Evolutionary conservation across 495 filamentous ascomycete genomes (phyloP).

Genomic region (Penicillium canariense): DNA sequence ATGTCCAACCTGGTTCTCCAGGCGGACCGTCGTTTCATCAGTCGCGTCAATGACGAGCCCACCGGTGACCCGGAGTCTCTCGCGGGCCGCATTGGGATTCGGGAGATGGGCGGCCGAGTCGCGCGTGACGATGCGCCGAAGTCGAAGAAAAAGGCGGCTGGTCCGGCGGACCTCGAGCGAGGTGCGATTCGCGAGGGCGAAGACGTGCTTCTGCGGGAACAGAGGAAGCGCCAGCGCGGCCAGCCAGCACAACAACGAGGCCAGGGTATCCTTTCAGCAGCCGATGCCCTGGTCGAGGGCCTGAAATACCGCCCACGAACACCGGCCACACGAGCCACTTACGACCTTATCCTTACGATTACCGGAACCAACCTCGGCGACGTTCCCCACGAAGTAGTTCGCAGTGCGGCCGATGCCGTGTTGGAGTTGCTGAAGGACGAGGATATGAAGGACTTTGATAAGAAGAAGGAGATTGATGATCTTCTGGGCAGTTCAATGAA

Average conservation of each 20-base stretch:
- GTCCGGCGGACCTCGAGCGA: conserved; percentile 66
- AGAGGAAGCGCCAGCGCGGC: conserved; percentile 78
- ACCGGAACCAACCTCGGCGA: conserved; percentile 87
- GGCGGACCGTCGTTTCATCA: conserved; percentile 95
- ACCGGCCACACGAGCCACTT: conserved; percentile 88
- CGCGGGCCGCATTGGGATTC: conserved; percentile 86
- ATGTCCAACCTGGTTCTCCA: conserved; percentile 99
- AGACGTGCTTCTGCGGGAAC: conserved; percentile 81
- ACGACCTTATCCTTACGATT: conserved; percentile 89
- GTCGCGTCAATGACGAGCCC: conserved; percentile 85
- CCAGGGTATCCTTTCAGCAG: conserved; percentile 77
- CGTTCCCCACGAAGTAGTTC: conserved; percentile 85
- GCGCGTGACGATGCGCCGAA: conserved; percentile 77
- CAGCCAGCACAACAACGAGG: conserved; percentile 71
- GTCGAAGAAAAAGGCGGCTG: conserved; percentile 65
- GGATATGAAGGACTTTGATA: conserved; percentile 94
- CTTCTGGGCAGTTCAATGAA: conserved; percentile 77
- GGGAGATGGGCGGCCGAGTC: conserved; percentile 88
- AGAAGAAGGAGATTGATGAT: conserved; percentile 96
- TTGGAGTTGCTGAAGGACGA: conserved; percentile 93
- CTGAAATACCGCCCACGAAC: conserved; percentile 85
- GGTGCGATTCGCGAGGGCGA: conserved; percentile 80
- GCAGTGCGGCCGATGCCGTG: conserved; percentile 92
- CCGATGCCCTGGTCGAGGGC: conserved; percentile 85
- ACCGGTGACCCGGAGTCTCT: conserved; percentile 98